Evolutionary conservation across 2,329 filamentous ascomycete genomes (phyloP).

Genomic region (Scytalidium lignicola): DNA sequence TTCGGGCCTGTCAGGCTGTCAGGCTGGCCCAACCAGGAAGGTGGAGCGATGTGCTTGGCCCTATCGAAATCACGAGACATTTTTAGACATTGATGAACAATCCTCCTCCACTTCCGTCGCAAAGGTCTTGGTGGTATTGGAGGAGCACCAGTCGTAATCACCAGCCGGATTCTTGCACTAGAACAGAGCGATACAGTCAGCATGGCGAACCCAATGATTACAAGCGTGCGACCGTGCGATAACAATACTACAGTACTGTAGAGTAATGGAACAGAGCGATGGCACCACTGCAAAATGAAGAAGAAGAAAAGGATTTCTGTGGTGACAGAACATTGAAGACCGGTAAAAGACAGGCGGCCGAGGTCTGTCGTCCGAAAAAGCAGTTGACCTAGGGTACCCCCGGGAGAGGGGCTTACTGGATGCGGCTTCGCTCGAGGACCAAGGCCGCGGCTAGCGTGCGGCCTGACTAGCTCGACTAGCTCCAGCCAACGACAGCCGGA

Average conservation of each 20-base stretch:
- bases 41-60: neutral
- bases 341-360: neutral
- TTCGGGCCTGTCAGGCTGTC: too few relatives aligned
- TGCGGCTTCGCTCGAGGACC: neutral
- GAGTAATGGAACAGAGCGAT: too few relatives aligned
- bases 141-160: too few relatives aligned
- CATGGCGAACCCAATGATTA: too few relatives aligned
- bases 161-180: too few relatives aligned
- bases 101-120: too few relatives aligned
- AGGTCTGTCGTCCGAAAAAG: neutral
- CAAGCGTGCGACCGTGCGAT: too few relatives aligned
- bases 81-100: too few relatives aligned
- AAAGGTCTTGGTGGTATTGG: too few relatives aligned
- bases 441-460: neutral
- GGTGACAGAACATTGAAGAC: conserved; percentile 12
- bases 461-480: neutral
- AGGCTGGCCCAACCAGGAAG: neutral
- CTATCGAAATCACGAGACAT: neutral
- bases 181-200: too few relatives aligned
- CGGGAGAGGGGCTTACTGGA: neutral
- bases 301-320: neutral
- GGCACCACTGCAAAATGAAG: too few relatives aligned
- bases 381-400: neutral
- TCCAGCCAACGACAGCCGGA: neutral
- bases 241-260: too few relatives aligned